Conservation (phyloP, 176 grass and related monocot species). For the Zizania latifolia region DNA sequence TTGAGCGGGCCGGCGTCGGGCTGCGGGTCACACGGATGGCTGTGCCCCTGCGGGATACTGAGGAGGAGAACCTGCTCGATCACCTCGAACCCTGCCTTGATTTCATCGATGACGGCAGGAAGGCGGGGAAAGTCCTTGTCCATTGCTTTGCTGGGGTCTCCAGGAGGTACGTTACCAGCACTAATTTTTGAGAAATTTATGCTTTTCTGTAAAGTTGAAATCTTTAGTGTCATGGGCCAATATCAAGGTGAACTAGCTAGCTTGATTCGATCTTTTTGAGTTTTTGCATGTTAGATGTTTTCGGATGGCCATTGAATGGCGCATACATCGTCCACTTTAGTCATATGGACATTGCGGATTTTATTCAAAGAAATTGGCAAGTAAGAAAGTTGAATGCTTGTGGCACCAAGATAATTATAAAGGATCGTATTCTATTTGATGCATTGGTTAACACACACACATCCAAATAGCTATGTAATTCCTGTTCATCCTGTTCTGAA, state of each 20-base stretch:
- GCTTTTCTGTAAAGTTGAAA: neutral
- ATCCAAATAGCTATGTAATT: neutral
- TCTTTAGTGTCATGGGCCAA: neutral
- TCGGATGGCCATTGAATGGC: neutral
- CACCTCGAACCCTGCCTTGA: conserved; percentile 64
- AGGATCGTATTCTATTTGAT: neutral
- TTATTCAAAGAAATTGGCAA: neutral
- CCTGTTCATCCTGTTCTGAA: neutral
- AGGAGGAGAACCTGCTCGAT: conserved; percentile 83
- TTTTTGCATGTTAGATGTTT: neutral
- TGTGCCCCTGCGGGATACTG: conserved; percentile 70
- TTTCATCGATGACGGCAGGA: conserved; percentile 66
- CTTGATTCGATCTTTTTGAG: neutral
- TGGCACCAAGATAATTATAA: neutral
- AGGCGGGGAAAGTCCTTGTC: conserved; percentile 56
- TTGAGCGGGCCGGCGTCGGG: conserved; percentile 61
- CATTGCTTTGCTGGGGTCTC: conserved; percentile 91
- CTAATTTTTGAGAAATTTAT: neutral
- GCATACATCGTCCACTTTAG: neutral
- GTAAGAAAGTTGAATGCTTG: neutral
- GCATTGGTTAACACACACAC: neutral
- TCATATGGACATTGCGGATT: neutral
- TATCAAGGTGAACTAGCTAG: neutral
- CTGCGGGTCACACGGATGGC: conserved; percentile 71
- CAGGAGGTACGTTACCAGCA: conserved; percentile 45